phyloP scores from a whole-genome alignment of 225 moss, liverwort and hornwort species.

The Ulota crispa region DNA sequence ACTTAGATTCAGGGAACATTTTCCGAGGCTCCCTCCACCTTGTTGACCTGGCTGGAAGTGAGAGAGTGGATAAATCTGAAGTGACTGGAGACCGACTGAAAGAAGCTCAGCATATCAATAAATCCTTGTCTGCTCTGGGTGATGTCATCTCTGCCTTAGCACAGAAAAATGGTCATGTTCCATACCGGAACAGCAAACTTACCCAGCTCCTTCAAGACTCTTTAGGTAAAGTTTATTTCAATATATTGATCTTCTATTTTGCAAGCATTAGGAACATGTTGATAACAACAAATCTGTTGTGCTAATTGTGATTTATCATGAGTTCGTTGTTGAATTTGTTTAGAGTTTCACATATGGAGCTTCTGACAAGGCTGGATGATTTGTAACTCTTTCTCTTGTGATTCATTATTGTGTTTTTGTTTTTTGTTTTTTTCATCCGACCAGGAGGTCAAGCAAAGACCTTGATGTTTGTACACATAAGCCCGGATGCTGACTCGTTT shows the following conservation, averaged over 20 bases:
- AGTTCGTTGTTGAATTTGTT: no score
- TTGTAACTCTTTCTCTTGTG: neutral
- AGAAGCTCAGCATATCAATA: conserved; percentile 98
- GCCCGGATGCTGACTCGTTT: conserved; percentile 78
- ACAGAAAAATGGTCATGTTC: conserved; percentile 85
- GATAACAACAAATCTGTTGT: neutral
- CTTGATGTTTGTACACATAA: conserved; percentile 94
- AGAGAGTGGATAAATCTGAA: conserved; percentile 93
- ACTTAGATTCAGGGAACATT: conserved; percentile 68
- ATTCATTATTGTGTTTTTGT: neutral
- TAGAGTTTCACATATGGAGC: neutral
- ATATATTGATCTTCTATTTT: neutral
- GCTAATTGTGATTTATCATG: no score
- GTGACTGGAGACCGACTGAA: conserved; percentile 92
- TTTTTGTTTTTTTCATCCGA: conserved; percentile 1
- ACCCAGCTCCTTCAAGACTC: conserved; percentile 95
- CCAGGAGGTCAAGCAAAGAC: conserved; percentile 89
- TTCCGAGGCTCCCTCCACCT: conserved; percentile 92
- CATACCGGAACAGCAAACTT: conserved; percentile 94
- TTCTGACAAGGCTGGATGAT: neutral
- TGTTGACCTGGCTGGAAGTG: conserved; percentile 95
- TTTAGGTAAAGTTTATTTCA: conserved; percentile 37
- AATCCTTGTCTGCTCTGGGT: conserved; percentile 88
- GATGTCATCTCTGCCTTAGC: conserved; percentile 92
- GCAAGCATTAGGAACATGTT: neutral